These are phyloP conservation scores for Monotropa hypopitys DNA, from an alignment of 179 eudicot genomes.

Conservation along the genomic window DNA sequence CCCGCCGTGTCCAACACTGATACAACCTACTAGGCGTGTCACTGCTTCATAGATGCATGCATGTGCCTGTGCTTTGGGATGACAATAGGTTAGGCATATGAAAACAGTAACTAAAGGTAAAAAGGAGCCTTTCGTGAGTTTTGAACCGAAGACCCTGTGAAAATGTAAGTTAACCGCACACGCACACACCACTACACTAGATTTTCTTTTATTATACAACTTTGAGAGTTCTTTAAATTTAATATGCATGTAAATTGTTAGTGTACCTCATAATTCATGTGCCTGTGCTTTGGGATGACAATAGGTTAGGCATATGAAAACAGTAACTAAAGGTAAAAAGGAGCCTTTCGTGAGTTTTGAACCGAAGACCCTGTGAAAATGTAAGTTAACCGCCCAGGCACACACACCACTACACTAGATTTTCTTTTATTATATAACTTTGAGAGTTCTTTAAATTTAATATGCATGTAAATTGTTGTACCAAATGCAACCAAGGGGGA, in stretches of 20 bases:
- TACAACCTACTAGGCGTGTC: no score
- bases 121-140: not conserved
- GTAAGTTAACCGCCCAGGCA: not conserved
- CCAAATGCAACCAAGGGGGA: no score
- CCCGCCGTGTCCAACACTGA: no score
- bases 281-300: not conserved
- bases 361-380: not conserved
- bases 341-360: not conserved
- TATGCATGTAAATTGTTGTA: not conserved
- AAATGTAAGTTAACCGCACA: not conserved
- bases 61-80: not conserved
- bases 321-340: not conserved
- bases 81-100: not conserved
- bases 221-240: not conserved
- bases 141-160: not conserved
- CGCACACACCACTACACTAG: not conserved
- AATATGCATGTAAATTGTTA: not conserved
- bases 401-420: not conserved
- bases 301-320: not conserved
- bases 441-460: not conserved
- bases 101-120: not conserved
- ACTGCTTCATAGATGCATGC: no score
- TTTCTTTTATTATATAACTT: not conserved
- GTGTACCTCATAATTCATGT: no score
- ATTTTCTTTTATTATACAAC: not conserved